A percentile compares a stretch with the other conserved stretches of the same genome.
Conservation (phyloP, 257 asterid species). For the Solanum megistacrolobum region DNA sequence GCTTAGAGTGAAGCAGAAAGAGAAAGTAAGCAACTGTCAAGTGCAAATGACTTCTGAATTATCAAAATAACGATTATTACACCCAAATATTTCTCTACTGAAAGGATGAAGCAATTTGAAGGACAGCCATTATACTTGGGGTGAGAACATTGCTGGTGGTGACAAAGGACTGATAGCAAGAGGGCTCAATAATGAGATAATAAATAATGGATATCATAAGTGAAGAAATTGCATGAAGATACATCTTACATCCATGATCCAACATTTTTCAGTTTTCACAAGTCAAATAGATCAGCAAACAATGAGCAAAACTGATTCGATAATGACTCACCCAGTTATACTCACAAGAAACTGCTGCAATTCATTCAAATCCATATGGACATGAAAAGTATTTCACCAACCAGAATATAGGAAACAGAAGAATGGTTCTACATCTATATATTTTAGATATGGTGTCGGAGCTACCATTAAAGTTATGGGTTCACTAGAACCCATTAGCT, state of each 20-base stretch:
- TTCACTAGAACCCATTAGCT: neutral
- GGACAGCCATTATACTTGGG: neutral
- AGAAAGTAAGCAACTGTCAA: neutral
- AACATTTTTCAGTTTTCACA: neutral
- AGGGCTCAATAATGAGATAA: neutral
- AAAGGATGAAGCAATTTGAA: neutral
- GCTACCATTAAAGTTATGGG: neutral
- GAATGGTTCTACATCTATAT: neutral
- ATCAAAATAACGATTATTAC: neutral
- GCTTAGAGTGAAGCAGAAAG: slow-evolving; percentile 8
- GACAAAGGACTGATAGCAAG: neutral
- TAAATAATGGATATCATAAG: neutral
- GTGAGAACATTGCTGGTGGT: neutral
- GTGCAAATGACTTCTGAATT: neutral
- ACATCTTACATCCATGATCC: neutral
- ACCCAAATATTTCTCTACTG: neutral
- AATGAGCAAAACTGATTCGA: neutral
- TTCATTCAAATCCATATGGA: neutral
- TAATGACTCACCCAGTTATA: neutral
- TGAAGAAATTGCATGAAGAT: neutral
- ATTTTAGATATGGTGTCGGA: neutral
- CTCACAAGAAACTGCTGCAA: neutral
- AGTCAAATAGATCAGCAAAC: neutral
- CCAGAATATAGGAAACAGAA: neutral
- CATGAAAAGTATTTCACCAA: neutral